Evolutionary conservation across 176 grass and related monocot species (phyloP).

Genomic region (Aegilops umbellulata): DNA sequence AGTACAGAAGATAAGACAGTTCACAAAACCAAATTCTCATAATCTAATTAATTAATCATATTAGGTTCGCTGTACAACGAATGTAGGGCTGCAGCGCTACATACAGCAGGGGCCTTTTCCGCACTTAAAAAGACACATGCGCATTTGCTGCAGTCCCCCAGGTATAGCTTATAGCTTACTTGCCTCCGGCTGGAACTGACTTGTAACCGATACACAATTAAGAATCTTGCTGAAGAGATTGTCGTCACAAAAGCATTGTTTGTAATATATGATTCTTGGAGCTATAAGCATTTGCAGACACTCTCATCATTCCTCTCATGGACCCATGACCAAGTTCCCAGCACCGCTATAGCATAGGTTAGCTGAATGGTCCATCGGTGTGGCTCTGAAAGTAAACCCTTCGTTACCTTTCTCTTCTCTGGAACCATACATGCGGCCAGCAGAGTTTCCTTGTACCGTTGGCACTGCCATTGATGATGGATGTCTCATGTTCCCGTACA

Average conservation of each 20-base stretch:
- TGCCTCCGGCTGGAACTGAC: constrained; percentile 21
- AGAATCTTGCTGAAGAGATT: constrained; percentile 33
- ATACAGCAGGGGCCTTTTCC: constrained; percentile 21
- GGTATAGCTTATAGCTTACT: constrained; percentile 43
- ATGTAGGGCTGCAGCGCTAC: constrained; percentile 39
- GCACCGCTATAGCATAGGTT: constrained; percentile 83
- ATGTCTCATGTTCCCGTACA: constrained; percentile 41
- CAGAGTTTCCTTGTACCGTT: constrained; percentile 43
- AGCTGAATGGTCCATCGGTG: constrained; percentile 65
- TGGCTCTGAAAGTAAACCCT: constrained; percentile 85
- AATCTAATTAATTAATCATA: constrained; percentile 66
- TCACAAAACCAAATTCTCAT: constrained; percentile 42
- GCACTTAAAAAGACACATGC: neutral
- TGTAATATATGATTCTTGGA: constrained; percentile 32
- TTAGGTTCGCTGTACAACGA: constrained; percentile 70
- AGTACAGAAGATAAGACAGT: constrained; percentile 23
- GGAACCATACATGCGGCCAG: constrained; percentile 43
- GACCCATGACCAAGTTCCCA: constrained; percentile 85
- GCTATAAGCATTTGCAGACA: constrained; percentile 19
- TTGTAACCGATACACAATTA: constrained; percentile 21
- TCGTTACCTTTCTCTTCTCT: constrained; percentile 57
- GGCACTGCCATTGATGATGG: constrained; percentile 43
- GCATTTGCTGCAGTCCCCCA: neutral
- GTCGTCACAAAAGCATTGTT: constrained; percentile 5
- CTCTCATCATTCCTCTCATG: constrained; percentile 54